Evolutionary conservation across 176 grass and related monocot genomes (phyloP).

Genomic region (Aegilops sharonensis): DNA sequence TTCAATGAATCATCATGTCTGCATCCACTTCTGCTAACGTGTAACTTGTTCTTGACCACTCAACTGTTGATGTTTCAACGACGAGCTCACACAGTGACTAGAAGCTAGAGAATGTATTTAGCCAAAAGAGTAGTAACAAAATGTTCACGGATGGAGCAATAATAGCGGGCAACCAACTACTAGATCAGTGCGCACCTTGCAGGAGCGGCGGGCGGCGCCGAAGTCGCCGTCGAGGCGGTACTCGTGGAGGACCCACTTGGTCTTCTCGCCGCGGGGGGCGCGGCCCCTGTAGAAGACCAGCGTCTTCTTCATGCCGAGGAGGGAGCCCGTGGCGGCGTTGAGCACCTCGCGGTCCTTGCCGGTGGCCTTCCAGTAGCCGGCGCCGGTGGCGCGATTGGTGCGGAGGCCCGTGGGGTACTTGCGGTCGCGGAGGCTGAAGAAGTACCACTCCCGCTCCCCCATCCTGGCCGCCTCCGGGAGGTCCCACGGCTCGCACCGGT

Average conservation of each 20-base stretch:
- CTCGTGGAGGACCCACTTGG: slow-evolving; percentile 97
- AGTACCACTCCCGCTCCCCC: slow-evolving; percentile 98
- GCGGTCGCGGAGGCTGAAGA: slow-evolving; percentile 94
- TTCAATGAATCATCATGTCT: neutral
- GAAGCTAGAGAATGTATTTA: neutral
- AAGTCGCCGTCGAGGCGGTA: slow-evolving; percentile 94
- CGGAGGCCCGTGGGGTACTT: slow-evolving; percentile 93
- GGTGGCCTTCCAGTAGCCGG: slow-evolving; percentile 98
- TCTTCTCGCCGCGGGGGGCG: slow-evolving; percentile 91
- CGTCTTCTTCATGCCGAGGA: slow-evolving; percentile 97
- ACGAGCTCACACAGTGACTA: neutral
- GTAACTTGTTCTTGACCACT: neutral
- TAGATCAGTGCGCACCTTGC: slow-evolving; percentile 43
- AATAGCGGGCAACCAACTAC: neutral
- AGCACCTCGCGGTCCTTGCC: slow-evolving; percentile 95
- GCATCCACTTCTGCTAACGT: neutral
- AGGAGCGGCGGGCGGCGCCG: slow-evolving; percentile 52
- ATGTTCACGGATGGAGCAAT: neutral
- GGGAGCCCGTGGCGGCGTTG: slow-evolving; percentile 51
- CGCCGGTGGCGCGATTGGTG: slow-evolving; percentile 86
- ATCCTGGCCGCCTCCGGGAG: slow-evolving; percentile 82
- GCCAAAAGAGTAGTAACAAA: neutral
- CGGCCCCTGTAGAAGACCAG: slow-evolving; percentile 97
- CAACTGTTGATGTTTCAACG: slow-evolving; percentile 6
- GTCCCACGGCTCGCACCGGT: slow-evolving; percentile 96